These are phyloP conservation scores for Botryotinia globosa DNA, from an alignment of 2,329 filamentous ascomycete genomes.

Conservation along the genomic window DNA sequence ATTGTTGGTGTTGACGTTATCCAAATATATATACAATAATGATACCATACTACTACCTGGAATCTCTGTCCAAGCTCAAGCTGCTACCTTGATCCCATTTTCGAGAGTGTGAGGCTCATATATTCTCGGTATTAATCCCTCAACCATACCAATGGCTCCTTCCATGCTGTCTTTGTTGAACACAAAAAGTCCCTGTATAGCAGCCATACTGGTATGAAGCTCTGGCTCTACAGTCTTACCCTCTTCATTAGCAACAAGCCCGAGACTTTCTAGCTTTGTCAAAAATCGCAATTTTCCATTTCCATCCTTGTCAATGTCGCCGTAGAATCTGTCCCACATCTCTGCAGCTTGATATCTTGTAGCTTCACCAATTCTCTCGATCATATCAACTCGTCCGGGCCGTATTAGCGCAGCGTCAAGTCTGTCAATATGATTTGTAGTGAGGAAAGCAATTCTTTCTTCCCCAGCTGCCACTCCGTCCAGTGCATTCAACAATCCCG, in stretches of 20 bases:
- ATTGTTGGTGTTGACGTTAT: neutral
- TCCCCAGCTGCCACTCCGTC: conserved; percentile 95
- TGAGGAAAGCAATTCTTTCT: conserved; percentile 90
- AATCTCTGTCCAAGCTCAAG: neutral
- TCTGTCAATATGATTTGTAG: conserved; percentile 90
- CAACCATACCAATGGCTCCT: conserved; percentile 79
- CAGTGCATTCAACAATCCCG: conserved; percentile 77
- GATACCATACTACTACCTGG: neutral
- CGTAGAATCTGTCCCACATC: conserved; percentile 96
- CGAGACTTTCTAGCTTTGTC: conserved; percentile 63
- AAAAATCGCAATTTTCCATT: conserved; percentile 67
- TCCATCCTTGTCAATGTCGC: conserved; percentile 68
- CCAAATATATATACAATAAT: neutral
- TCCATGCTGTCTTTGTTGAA: conserved; percentile 92
- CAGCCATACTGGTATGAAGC: conserved; percentile 74
- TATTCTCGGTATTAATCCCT: conserved; percentile 58
- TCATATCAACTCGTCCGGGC: conserved; percentile 92
- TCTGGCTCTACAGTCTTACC: conserved; percentile 25
- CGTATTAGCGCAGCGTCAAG: conserved; percentile 83
- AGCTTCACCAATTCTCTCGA: conserved; percentile 82
- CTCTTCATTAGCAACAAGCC: conserved; percentile 59
- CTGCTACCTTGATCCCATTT: conserved; percentile 17
- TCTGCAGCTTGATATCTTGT: conserved; percentile 77
- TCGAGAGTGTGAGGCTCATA: conserved; percentile 45
- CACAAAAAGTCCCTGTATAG: conserved; percentile 89